These are phyloP conservation scores for Dendrobium nobile DNA, from an alignment of 106 monocot species.

Conservation along the genomic window DNA sequence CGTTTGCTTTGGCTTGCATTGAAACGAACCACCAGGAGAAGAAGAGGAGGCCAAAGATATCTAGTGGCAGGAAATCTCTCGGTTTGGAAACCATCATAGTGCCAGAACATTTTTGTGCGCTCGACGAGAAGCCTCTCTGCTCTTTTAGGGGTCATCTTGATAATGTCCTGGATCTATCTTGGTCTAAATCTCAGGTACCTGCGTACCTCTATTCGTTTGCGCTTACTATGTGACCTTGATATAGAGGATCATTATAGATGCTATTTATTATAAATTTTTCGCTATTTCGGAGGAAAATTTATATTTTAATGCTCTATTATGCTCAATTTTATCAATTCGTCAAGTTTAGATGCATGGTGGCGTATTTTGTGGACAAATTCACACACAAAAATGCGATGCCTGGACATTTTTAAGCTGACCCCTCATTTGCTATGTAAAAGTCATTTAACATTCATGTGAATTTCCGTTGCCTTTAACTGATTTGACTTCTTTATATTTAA, in stretches of 20 bases:
- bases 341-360: not conserved
- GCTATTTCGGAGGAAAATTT: not conserved
- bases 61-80: conserved; percentile 36
- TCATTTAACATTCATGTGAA: not conserved
- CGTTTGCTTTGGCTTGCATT: conserved; percentile 26
- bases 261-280: not conserved
- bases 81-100: conserved; percentile 44
- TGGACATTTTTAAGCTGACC: not conserved
- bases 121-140: conserved; percentile 58
- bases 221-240: not conserved
- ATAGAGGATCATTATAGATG: not conserved
- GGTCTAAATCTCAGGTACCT: conserved; percentile 84
- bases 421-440: no score
- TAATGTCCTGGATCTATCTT: conserved; percentile 85
- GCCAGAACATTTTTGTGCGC: conserved; percentile 51
- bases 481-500: not conserved
- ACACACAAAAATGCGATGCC: not conserved
- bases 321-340: not conserved
- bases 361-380: not conserved
- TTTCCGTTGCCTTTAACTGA: not conserved
- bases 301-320: not conserved
- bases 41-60: conserved; percentile 53
- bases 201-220: conserved; percentile 26
- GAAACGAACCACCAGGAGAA: conserved; percentile 52
- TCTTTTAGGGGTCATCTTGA: conserved; percentile 61